phyloP scores from a whole-genome alignment of 345 rosid genomes.

The Eucalyptus lansdowneana region DNA sequence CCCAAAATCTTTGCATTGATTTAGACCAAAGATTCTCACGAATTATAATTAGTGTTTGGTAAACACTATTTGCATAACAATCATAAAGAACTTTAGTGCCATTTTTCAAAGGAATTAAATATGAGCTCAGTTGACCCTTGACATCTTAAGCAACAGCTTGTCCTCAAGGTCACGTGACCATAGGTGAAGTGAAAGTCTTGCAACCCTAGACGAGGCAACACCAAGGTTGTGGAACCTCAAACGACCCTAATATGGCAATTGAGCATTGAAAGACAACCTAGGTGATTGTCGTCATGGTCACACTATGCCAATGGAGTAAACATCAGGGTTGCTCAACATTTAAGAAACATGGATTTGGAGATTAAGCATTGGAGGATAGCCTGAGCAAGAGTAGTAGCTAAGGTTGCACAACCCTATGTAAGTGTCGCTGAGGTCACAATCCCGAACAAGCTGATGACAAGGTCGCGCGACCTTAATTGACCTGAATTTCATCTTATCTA shows the following conservation, averaged over 20 bases:
- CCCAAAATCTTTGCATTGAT: neutral
- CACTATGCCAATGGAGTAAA: neutral
- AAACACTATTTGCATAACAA: neutral
- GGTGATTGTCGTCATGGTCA: neutral
- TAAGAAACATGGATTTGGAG: neutral
- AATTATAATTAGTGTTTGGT: neutral
- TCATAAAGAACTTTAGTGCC: neutral
- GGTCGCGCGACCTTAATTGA: neutral
- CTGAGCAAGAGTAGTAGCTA: accelerated
- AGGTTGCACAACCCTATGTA: neutral
- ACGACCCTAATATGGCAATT: neutral
- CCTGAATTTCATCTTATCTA: neutral
- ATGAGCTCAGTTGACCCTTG: neutral
- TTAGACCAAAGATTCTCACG: neutral
- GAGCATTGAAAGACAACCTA: neutral
- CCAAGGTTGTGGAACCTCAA: neutral
- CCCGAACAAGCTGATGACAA: neutral
- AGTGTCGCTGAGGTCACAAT: neutral
- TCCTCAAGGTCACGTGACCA: neutral
- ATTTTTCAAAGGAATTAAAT: neutral
- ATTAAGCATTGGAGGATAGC: neutral
- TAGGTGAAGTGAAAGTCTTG: neutral
- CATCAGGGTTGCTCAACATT: neutral
- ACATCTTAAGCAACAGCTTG: neutral
- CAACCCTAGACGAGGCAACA: neutral